Evolutionary conservation across 768 basidiomycete species (phyloP).

Genomic region (Boletellus sp.): DNA sequence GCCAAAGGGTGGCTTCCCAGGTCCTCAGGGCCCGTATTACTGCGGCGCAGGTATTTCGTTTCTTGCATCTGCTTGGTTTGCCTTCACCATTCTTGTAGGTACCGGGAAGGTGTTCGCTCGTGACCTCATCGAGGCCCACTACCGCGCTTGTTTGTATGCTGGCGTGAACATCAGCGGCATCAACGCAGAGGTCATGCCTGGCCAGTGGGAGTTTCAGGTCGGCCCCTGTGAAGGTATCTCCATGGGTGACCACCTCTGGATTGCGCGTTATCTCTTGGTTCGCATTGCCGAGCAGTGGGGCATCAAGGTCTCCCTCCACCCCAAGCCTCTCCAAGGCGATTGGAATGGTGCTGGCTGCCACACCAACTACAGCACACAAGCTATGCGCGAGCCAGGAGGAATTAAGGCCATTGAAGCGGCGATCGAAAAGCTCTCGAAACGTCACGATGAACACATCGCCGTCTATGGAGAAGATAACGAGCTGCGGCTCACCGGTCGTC

Average conservation of each 20-base stretch:
- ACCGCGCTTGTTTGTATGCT: slow-evolving; percentile 91
- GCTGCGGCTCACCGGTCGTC: slow-evolving; percentile 88
- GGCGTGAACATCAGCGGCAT: slow-evolving; percentile 98
- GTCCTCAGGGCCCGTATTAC: slow-evolving; percentile 98
- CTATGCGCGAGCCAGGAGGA: slow-evolving; percentile 92
- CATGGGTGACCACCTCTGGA: slow-evolving; percentile 99
- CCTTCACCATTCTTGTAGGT: slow-evolving; percentile 42
- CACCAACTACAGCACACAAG: slow-evolving; percentile 94
- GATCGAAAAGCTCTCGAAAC: slow-evolving; percentile 88
- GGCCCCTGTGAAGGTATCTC: slow-evolving; percentile 96
- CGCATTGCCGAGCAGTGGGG: slow-evolving; percentile 98
- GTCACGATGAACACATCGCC: slow-evolving; percentile 93
- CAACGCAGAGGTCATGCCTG: slow-evolving; percentile 99
- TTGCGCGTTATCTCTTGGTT: slow-evolving; percentile 94
- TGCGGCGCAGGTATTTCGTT: slow-evolving; percentile 82
- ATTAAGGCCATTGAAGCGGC: slow-evolving; percentile 89
- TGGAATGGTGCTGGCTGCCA: slow-evolving; percentile 99
- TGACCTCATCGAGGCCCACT: slow-evolving; percentile 98
- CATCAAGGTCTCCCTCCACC: slow-evolving; percentile 98
- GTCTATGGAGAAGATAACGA: slow-evolving; percentile 99
- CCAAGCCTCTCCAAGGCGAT: slow-evolving; percentile 94
- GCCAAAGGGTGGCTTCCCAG: slow-evolving; percentile 99
- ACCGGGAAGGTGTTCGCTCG: slow-evolving; percentile 98
- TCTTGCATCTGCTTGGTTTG: not conserved
- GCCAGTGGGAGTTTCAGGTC: slow-evolving; percentile 99